Percentiles rank a stretch among this genome's conserved stretches.
These are phyloP conservation scores for Blastocladiella emersonii DNA, from an alignment of 371 early-diverging fungal genomes.

Conservation along the genomic window DNA sequence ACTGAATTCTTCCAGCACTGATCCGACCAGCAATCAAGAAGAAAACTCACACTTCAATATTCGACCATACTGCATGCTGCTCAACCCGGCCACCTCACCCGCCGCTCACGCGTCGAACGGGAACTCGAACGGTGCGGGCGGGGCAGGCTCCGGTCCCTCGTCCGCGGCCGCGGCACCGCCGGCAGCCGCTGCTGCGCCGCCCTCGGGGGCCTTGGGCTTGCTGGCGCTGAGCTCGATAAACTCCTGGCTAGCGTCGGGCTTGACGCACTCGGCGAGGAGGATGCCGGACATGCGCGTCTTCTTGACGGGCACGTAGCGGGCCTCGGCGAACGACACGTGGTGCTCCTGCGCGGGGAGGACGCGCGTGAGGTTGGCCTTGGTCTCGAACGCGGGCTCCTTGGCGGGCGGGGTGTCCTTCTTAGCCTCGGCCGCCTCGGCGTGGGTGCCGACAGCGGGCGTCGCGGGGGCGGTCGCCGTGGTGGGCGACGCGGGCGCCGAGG, in stretches of 20 bases:
- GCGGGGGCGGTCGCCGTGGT: constrained; percentile 6
- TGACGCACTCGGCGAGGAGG: constrained; percentile 2
- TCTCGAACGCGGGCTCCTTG: constrained; percentile 18
- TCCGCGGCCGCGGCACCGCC: background rate
- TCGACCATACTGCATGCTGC: too few species aligned
- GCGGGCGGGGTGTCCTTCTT: background rate
- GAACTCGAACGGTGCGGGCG: constrained; percentile 80
- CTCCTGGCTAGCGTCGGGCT: background rate
- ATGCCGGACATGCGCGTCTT: constrained; percentile 22
- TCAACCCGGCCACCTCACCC: too few species aligned
- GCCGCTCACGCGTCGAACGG: constrained; percentile 37
- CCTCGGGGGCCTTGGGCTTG: background rate
- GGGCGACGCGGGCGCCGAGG: constrained; percentile 15
- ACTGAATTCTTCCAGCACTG: too few species aligned
- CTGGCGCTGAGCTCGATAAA: constrained; percentile 6
- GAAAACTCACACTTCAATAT: too few species aligned
- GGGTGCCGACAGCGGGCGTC: background rate
- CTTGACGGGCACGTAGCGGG: constrained; percentile 76
- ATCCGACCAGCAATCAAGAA: too few species aligned
- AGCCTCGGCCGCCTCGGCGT: constrained; percentile 2
- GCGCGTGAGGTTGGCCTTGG: constrained; percentile 69
- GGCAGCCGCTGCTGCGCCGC: background rate
- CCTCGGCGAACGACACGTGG: constrained; percentile 66
- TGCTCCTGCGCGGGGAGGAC: constrained; percentile 77
- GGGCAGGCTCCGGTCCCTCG: constrained; percentile 37